Base-by-base conservation (phyloP, 805 yeast species). In the Ogataea zsoltii region DNA sequence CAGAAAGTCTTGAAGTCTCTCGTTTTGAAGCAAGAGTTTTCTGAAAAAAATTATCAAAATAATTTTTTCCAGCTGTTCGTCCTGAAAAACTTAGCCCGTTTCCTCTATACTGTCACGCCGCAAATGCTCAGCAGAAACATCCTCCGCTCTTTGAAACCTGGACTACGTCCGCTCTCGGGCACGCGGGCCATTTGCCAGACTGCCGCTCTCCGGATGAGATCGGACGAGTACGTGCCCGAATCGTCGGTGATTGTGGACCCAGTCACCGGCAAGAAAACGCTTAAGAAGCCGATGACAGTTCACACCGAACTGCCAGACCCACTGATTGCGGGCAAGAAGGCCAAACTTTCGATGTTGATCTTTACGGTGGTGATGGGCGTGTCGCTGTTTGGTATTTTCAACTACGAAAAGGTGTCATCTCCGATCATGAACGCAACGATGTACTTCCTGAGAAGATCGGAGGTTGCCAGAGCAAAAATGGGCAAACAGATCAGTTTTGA, bases 321-420 rank as follows among this genome's bases (percentile, higher is more conserved):
- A 12, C 71, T 77, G 42, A 71, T 71, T n/a, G 80, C 76, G 45
- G 69, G 72, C 50, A 74, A 74, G 44, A 74, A 71, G 51, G 76
- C 77, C 50, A 68, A 82, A 44, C 57, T 70, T 17, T 79, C 80
- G 45, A 83, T 90, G 62, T 64, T 73, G 5, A 66, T 68, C 2
- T 86, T 85, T 60, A 66, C 76, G 37, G 63, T 70, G 12, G 66
- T 76, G 41, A 80, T 85, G 77, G 75, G 76, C 18, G 66, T 73
- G 3, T 68, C 84, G 1, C 67, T 85, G 39, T 70, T 76, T 25
- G 76, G 87, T 25, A 87, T 92, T 57, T 84, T 92, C 77, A 91
- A 94, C 71, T 91, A 92, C 67, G 99, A 94, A 64, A 91, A 90
- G 63, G 82, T 90, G 15, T 82, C 86, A 36, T 88, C 96, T 12